Evolutionary conservation across 768 basidiomycete genomes (phyloP).

Genomic region (Serendipita indica): DNA sequence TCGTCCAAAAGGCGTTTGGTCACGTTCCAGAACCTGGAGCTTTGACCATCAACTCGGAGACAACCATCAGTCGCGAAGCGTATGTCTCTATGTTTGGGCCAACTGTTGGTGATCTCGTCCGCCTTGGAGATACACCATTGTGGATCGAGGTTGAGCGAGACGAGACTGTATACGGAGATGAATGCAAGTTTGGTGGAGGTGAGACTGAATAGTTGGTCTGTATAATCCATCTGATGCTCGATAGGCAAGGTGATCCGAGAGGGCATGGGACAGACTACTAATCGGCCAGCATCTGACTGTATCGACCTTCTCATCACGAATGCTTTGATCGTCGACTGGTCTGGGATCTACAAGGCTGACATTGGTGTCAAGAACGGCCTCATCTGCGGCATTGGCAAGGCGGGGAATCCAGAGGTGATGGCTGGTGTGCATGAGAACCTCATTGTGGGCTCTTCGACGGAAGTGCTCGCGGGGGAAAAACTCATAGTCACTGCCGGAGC

Average conservation of each 20-base stretch:
- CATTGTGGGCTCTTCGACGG: slow-evolving; percentile 79
- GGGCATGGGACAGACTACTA: slow-evolving; percentile 89
- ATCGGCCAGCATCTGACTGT: slow-evolving; percentile 45
- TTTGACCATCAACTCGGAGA: slow-evolving; percentile 34
- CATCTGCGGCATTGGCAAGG: slow-evolving; percentile 88
- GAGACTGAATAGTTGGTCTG: slow-evolving; percentile 12
- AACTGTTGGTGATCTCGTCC: slow-evolving; percentile 75
- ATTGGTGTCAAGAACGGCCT: slow-evolving; percentile 76
- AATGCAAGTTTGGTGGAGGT: slow-evolving; percentile 97
- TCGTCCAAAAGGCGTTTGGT: slow-evolving; percentile 51
- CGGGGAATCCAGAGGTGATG: slow-evolving; percentile 94
- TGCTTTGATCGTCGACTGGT: slow-evolving; percentile 87
- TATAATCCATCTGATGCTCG: background rate
- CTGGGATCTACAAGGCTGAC: slow-evolving; percentile 80
- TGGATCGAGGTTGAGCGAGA: slow-evolving; percentile 92
- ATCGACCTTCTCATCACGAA: slow-evolving; percentile 94
- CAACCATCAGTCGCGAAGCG: slow-evolving; percentile 46
- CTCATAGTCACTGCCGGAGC: slow-evolving; percentile 88
- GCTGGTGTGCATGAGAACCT: slow-evolving; percentile 54
- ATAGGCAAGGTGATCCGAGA: slow-evolving; percentile 86
- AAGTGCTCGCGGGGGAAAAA: slow-evolving; percentile 92
- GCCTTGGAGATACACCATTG: slow-evolving; percentile 75
- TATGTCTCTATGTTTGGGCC: slow-evolving; percentile 96
- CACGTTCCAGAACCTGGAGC: slow-evolving; percentile 56
- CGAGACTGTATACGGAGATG: slow-evolving; percentile 85